These are phyloP conservation scores for Alternaria sp. DNA, from an alignment of 2,329 filamentous ascomycete genomes.

Conservation along the genomic window DNA sequence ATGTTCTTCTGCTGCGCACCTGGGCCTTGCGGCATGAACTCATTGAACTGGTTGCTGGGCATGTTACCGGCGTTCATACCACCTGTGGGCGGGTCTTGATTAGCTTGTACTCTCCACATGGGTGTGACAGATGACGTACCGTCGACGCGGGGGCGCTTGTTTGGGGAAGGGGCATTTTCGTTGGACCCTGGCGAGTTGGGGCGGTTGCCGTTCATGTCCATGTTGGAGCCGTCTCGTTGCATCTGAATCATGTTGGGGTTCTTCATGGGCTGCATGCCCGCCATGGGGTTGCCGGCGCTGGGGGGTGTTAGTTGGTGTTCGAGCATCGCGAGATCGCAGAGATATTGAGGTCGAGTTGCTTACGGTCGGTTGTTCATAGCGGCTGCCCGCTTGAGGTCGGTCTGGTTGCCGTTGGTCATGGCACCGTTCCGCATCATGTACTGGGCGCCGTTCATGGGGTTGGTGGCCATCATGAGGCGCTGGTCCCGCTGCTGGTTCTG, in stretches of 20 bases:
- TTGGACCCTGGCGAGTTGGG: constrained; percentile 81
- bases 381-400: constrained; percentile 72
- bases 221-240: constrained; percentile 84
- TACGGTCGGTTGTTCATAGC: constrained; percentile 81
- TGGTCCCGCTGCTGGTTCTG: constrained; percentile 71
- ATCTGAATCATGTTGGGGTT: constrained; percentile 72
- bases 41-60: constrained; percentile 76
- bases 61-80: constrained; percentile 78
- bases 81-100: constrained; percentile 67
- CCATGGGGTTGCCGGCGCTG: constrained; percentile 57
- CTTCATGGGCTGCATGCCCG: constrained; percentile 67
- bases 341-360: too few relatives aligned
- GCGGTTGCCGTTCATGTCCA: constrained; percentile 79
- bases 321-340: neutral
- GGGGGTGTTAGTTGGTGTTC: constrained; percentile 16
- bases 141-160: constrained; percentile 85
- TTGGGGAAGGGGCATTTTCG: constrained; percentile 90
- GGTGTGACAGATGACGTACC: constrained; percentile 65
- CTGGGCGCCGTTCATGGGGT: constrained; percentile 51
- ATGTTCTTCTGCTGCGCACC: constrained; percentile 80
- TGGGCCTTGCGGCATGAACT: constrained; percentile 60
- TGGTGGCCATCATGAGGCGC: constrained; percentile 71
- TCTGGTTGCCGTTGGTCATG: constrained; percentile 64
- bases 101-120: constrained; percentile 50
- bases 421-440: constrained; percentile 64